Evolutionary conservation across 768 basidiomycete species (phyloP), one percentile per base, ranked within the genome.

Genomic region (Podaxis mareebaensis): DNA sequence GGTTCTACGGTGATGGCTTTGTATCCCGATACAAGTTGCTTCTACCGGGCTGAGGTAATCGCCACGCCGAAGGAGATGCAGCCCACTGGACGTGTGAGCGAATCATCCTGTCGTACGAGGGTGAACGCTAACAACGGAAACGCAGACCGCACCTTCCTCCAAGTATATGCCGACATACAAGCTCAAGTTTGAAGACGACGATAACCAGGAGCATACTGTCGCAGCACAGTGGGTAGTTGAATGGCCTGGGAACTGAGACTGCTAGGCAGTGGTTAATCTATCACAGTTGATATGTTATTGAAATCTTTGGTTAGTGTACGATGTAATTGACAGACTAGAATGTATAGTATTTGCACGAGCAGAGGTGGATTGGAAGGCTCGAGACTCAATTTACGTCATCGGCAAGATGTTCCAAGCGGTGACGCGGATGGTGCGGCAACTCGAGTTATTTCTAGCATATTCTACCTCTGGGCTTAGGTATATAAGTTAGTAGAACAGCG

Each of bases 11-110:
- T 95, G 10, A 85, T 95, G 83, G 93, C 91, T 1, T 77, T 94
- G n/a, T 95, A 93, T 74, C 93, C 93, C 0, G 93, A 95, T 70
- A 95, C 93, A 0, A 94, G 91, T 67, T 93, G 91, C 72, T 95
- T 95, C 78, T 95, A 95, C 70, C 89, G 90, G 28, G 93, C 93
- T 6, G 90, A 92, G 69, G 92, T 95, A 5, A 80, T 92, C 52
- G 81, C 85, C n/a, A 84, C 85, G 10, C 92, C 91, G 8, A 78
- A 74, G 65, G 75, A 79, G 55, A 70, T 77, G 59, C 76, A 77
- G 51, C 73, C 73, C 22, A 66, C 69, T 38, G 76, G 77, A 55
- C 72, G 76, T 60, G 78, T 81, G 65, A 67, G 76, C 66, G 5
- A 7, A 15, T 15, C 3, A 46, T 20, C 15, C 30, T 51, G 22